These are phyloP conservation scores for Phytophthora meadii DNA, from an alignment of 352 stramenopile species.

Conservation along the genomic window DNA sequence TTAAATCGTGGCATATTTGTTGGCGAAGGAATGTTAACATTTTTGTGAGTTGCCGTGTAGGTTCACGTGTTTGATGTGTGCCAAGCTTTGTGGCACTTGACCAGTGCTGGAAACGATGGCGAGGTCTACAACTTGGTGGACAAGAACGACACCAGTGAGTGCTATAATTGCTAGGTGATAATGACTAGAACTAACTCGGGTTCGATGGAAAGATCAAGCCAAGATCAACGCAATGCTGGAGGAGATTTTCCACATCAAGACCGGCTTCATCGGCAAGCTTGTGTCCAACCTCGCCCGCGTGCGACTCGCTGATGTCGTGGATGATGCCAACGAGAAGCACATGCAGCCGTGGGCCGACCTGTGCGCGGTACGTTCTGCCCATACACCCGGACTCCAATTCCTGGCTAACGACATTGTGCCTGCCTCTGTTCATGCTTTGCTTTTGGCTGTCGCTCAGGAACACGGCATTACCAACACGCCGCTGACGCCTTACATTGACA, in stretches of 20 bases:
- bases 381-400: slow-evolving; percentile 9
- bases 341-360: slow-evolving; percentile 90
- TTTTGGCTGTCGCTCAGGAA: slow-evolving; percentile 43
- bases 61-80: slow-evolving; percentile 85
- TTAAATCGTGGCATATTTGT: no score
- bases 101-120: slow-evolving; percentile 51
- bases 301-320: slow-evolving; percentile 80
- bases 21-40: slow-evolving; percentile 1
- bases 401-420: slow-evolving; percentile 1
- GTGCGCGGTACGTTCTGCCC: slow-evolving; percentile 49
- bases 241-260: slow-evolving; percentile 84
- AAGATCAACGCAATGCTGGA: slow-evolving; percentile 83
- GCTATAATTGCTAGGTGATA: not conserved
- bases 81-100: slow-evolving; percentile 80
- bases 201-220: slow-evolving; percentile 56
- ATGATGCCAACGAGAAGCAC: slow-evolving; percentile 92
- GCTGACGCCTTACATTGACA: slow-evolving; percentile 89
- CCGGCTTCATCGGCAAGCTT: slow-evolving; percentile 87
- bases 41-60: slow-evolving; percentile 28
- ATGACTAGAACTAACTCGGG: slow-evolving; percentile 1
- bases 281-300: slow-evolving; percentile 85
- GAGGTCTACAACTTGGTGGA: slow-evolving; percentile 88
- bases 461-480: slow-evolving; percentile 85
- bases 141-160: slow-evolving; percentile 87
- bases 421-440: slow-evolving; percentile 19